phyloP scores from a whole-genome alignment of 2,329 filamentous ascomycete genomes.

The Xylaria sp. region DNA sequence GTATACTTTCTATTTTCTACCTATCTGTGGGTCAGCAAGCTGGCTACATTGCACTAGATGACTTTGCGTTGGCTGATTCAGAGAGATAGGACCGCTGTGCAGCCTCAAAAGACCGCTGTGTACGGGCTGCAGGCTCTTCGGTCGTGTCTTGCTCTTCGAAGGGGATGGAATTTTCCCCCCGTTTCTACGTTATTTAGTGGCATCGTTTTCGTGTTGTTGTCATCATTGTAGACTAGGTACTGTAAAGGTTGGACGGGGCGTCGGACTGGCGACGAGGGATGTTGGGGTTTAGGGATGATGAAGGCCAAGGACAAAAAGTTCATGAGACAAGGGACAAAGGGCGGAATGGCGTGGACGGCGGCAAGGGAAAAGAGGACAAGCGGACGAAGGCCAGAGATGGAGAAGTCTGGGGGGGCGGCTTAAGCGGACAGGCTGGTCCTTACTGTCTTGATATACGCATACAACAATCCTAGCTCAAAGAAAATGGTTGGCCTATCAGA shows the following conservation, averaged over 20 bases:
- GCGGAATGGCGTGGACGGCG: background rate
- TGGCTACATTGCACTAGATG: background rate
- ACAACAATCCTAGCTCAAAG: conserved; percentile 22
- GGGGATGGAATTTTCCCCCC: background rate
- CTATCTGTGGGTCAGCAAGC: conserved; percentile 2
- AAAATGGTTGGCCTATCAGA: conserved; percentile 30
- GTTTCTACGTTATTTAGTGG: background rate
- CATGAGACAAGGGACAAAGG: background rate
- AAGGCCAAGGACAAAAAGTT: background rate
- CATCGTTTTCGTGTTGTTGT: background rate
- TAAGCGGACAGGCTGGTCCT: background rate
- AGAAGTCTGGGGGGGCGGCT: conserved; percentile 5
- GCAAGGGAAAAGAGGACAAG: background rate
- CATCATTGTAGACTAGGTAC: conserved; percentile 4
- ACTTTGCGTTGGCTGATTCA: conserved; percentile 4
- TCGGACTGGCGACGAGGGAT: background rate
- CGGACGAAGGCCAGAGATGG: conserved; percentile 5
- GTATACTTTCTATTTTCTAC: background rate
- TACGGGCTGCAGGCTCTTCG: background rate
- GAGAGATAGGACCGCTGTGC: background rate
- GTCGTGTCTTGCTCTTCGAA: background rate
- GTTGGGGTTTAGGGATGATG: background rate
- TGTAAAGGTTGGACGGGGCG: background rate
- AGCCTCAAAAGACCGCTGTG: background rate
- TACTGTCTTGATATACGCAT: conserved; percentile 13